Conservation (phyloP, 83 land plant species). For the Larix sibirica region DNA sequence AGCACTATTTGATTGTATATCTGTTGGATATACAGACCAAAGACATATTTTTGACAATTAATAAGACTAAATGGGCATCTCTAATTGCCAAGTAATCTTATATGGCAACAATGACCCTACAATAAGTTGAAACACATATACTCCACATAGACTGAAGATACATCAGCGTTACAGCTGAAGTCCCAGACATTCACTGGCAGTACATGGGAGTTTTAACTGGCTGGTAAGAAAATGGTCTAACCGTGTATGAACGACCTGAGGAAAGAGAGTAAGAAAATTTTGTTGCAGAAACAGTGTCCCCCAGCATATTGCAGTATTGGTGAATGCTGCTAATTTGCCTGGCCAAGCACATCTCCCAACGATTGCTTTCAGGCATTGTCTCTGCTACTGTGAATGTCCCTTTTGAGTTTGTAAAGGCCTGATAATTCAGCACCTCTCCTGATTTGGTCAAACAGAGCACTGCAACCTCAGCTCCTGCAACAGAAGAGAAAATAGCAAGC, state of each 20-base stretch:
- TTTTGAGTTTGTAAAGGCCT: slow-evolving; percentile 67
- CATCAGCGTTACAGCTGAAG: not conserved
- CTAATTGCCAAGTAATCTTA: not conserved
- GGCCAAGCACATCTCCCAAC: slow-evolving; percentile 73
- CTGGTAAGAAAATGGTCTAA: slow-evolving; percentile 58
- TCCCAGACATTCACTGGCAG: slow-evolving; percentile 31
- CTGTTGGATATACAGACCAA: not conserved
- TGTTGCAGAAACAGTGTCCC: slow-evolving; percentile 31
- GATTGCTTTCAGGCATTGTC: slow-evolving; percentile 80
- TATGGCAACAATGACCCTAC: not conserved
- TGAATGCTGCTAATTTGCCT: slow-evolving; percentile 77
- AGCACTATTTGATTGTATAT: not conserved
- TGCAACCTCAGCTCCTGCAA: slow-evolving; percentile 76
- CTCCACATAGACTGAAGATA: not conserved
- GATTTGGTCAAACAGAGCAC: slow-evolving; percentile 77
- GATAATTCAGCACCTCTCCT: slow-evolving; percentile 74
- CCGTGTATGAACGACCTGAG: slow-evolving; percentile 52
- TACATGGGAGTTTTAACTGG: slow-evolving; percentile 45
- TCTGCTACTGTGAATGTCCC: slow-evolving; percentile 74
- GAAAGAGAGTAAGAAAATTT: slow-evolving; percentile 61
- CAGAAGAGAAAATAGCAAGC: not conserved
- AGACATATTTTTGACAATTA: not conserved
- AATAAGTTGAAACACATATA: not conserved
- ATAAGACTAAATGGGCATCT: not conserved
- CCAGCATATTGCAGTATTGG: slow-evolving; percentile 46